Evolutionary conservation across 441 rosid genomes (phyloP).

Genomic region (Francoa sonchifolia): DNA sequence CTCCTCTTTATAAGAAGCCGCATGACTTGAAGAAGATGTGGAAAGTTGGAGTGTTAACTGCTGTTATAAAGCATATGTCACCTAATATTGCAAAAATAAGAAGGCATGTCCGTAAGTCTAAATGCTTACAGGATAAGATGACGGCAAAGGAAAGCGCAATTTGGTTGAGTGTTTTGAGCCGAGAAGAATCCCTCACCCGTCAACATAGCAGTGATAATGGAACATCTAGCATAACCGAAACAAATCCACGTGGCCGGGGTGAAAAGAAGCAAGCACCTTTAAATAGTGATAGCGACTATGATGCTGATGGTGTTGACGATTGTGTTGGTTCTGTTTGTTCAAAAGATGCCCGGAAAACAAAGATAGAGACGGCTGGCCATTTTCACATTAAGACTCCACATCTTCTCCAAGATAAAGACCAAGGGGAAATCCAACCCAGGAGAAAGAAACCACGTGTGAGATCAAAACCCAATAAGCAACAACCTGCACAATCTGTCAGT

Average conservation of each 20-base stretch:
- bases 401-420: slow-evolving; percentile 22
- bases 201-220: slow-evolving; percentile 89
- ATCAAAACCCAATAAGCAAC: slow-evolving; percentile 23
- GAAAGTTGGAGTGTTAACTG: slow-evolving; percentile 95
- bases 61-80: slow-evolving; percentile 93
- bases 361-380: slow-evolving; percentile 19
- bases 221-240: slow-evolving; percentile 65
- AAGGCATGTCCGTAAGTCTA: slow-evolving; percentile 89
- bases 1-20: slow-evolving; percentile 85
- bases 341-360: slow-evolving; percentile 38
- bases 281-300: slow-evolving; percentile 73
- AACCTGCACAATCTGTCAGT: slow-evolving; percentile 18
- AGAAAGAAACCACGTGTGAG: slow-evolving; percentile 32
- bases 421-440: slow-evolving; percentile 27
- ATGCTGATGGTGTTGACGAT: slow-evolving; percentile 49
- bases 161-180: slow-evolving; percentile 85
- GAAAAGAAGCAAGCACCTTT: slow-evolving; percentile 34
- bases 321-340: slow-evolving; percentile 69
- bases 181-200: slow-evolving; percentile 59
- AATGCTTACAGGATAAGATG: slow-evolving; percentile 98
- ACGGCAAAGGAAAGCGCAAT: slow-evolving; percentile 97
- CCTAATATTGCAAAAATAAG: slow-evolving; percentile 91
- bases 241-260: slow-evolving; percentile 28
- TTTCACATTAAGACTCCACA: slow-evolving; percentile 10
- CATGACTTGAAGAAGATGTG: slow-evolving; percentile 98